Base-by-base conservation (phyloP, 2,329 filamentous ascomycete genomes). In the Colletotrichum theobromicola region DNA sequence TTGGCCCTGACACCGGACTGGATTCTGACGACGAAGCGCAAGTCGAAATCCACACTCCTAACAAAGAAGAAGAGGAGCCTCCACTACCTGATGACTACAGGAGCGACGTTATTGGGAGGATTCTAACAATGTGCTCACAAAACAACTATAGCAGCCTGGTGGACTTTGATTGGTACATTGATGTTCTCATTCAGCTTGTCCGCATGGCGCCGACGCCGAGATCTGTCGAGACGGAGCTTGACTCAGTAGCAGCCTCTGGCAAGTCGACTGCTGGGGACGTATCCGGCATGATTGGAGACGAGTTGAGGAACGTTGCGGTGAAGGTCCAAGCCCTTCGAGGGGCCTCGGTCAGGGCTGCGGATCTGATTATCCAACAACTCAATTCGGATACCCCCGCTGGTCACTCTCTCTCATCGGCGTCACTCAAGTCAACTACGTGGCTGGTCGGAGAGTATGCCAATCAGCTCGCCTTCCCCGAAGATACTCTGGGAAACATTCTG, bases 151-250 rank as follows among this genome's bases (percentile, higher is more conserved):
- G 90, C 50, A 95, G 95, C 80, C 88, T 99, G 62, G 87, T 90
- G 67, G 96, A 99, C 81, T 99, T 99, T 82, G 96, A 98, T 78
- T 99, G 97, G 97, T 98, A 98, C 82, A 94, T 98, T 77, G 94
- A 97, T 77, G 91, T 98, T 32, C 86, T 99, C 34, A 93, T 95
- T 7, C 95, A 98, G 81, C 89, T 99, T 16, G 92, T 98, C 53
- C 92, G 93, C 81, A 89, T 94, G 84, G 87, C 93, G 24, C 94
- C 87, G 0, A 78, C 86, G n/a, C 85, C 88, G 61, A 84, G 86
- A 50, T 80, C 80, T 9, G 78, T 80, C 9, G 85, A 87, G 8
- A 80, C 80, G 7, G 86, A 87, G 53, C 73, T 81, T 9, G 81
- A 83, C 12, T 77, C 80, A 4, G 76, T 81, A 12, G 76, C 80